Evolutionary conservation across 371 early-diverging fungal species (phyloP), one percentile per base, ranked within the genome.

Genomic region (Cokeromyces recurvatus): DNA sequence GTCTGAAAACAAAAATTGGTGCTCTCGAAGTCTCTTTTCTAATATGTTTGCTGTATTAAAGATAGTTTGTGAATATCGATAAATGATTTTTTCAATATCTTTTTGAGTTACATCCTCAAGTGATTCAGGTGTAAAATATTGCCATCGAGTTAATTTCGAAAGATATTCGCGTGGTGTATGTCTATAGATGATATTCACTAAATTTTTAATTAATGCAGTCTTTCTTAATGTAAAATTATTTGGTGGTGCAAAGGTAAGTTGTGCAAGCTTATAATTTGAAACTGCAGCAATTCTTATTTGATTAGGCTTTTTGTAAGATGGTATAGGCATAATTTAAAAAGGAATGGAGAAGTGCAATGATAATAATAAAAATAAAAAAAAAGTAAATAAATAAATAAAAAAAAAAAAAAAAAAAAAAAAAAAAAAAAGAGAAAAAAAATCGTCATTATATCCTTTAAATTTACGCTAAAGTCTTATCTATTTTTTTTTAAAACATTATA

Each of bases 141-240:
- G 25, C 62, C 62, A 62, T 4, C 62, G 53, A 21, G 42, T 43
- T 57, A 62, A 57, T 7, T 38, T 20, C 11, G 29, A 8, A 1
- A 38, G 4, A 39, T 50, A 32, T 3, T 51, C 40, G 12, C 3
- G 1, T 19, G 23, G 23, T 38, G 12, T 38, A 6, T 19, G 15
- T 47, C 47, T 43, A 44, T 62, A 62, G 19, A 62, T 22, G 5
- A 25, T 14, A 10, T 46, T 50, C 17, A 51, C 32, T 47, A 53
- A 54, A 34, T 62, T 62, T 44, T 62, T 62, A 23, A 57, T 45
- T 27, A 62, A 31, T 34, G 62, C 53, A 5, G 57, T 62, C 25
- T 47, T 57, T 16, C 46, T 46, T 35, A 62, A 34, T 24, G 62
- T 48, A n/a, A 34, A 25, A 16, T 37, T 11, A 37, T 53, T 53